Evolutionary conservation across 345 rosid species (phyloP).

Genomic region (Eucalyptus rudis): DNA sequence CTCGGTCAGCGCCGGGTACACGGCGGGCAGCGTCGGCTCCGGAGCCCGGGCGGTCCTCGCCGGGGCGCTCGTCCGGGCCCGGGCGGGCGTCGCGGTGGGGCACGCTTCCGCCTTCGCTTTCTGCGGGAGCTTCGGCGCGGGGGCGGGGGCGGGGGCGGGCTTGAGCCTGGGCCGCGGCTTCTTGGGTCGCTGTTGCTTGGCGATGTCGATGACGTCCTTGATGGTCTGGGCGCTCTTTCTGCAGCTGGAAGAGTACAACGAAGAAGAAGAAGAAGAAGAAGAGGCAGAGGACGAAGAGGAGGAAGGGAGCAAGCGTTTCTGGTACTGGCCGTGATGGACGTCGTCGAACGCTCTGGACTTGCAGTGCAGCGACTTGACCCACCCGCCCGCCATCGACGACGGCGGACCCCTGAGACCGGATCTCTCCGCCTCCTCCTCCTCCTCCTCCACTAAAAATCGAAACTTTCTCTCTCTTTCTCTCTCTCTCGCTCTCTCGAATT

Average conservation of each 20-base stretch:
- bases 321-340: constrained; percentile 38
- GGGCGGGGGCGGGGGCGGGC: neutral
- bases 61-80: neutral
- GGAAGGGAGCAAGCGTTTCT: constrained; percentile 16
- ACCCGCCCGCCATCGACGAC: constrained; percentile 50
- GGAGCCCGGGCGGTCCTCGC: constrained; percentile 11
- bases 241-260: constrained; percentile 40
- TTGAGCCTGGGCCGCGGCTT: neutral
- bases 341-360: constrained; percentile 84
- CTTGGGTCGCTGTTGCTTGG: neutral
- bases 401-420: neutral
- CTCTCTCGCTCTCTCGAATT: neutral
- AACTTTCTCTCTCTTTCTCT: neutral
- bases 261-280: neutral
- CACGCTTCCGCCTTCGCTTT: neutral
- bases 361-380: constrained; percentile 91
- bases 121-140: neutral
- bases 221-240: constrained; percentile 45
- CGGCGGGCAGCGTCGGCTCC: constrained; percentile 3
- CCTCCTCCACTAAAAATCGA: neutral
- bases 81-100: neutral
- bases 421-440: neutral
- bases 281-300: neutral
- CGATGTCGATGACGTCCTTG: constrained; percentile 59
- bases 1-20: constrained; percentile 62